Conservation (phyloP, 208 protist species). For the Zelonia costaricensis region DNA sequence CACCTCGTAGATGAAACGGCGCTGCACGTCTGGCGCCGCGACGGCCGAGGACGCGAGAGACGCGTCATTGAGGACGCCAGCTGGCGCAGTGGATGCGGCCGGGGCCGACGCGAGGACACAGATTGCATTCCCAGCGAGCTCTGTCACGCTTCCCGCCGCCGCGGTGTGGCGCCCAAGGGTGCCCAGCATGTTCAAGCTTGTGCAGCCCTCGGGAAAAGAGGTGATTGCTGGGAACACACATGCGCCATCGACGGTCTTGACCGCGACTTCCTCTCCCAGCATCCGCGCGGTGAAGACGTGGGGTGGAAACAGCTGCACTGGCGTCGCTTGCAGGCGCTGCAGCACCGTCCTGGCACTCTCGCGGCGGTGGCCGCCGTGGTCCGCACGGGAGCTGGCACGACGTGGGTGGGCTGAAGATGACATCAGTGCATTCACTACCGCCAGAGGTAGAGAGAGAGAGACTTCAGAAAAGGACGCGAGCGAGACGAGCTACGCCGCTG, state of each 20-base stretch:
- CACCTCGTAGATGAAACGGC: constrained; percentile 27
- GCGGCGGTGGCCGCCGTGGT: constrained; percentile 11
- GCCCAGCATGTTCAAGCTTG: background rate
- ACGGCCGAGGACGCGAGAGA: background rate
- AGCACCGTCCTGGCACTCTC: constrained; percentile 52
- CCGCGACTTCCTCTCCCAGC: too few relatives aligned
- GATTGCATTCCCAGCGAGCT: constrained; percentile 13
- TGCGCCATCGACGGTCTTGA: background rate
- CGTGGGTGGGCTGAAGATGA: background rate
- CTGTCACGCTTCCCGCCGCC: constrained; percentile 1
- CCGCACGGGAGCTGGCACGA: background rate
- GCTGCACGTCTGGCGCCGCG: constrained; percentile 4
- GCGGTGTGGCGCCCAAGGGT: background rate
- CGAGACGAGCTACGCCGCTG: too few relatives aligned
- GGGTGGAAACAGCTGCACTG: constrained; percentile 43
- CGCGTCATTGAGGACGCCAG: background rate
- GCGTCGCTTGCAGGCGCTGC: constrained; percentile 48
- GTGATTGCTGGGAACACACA: background rate
- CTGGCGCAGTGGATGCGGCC: background rate
- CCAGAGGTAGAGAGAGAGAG: too few relatives aligned
- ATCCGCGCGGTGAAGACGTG: constrained; percentile 18
- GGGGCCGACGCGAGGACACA: constrained; percentile 12
- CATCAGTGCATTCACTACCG: too few relatives aligned
- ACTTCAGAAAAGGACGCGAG: too few relatives aligned
- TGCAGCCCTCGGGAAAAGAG: too few relatives aligned